Evolutionary conservation across 2,329 filamentous ascomycete species (phyloP), one percentile per base, ranked within the genome.

Genomic region (Colletotrichum gloeosporioides): DNA sequence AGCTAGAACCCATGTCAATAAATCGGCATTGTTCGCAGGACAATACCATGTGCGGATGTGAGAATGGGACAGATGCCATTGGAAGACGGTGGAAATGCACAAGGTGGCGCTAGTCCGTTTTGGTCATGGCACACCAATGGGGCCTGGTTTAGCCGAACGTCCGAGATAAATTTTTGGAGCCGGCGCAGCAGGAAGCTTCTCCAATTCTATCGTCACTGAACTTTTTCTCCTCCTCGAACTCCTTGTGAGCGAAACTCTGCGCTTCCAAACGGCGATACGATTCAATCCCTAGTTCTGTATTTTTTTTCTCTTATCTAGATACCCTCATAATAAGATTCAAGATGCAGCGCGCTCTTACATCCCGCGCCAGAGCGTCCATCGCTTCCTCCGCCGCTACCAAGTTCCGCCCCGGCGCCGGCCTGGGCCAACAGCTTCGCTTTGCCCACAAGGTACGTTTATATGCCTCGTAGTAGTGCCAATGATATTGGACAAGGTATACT

Each of bases 261-360:
- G 78, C 77, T 79, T 80, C 79, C 82, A 80, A 80, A 44, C 63
- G 75, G 71, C 68, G 80, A 78, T 83, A 81, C 78, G 81, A 39
- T 80, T 78, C 78, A 77, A 73, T 77, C 80, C 81, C 81, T 81
- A 78, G 78, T 78, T 77, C 78, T 74, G 65, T 76, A 57, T 76
- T 82, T 81, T 80, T 79, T 81, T 82, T 78, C 80, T 81, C 79
- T 69, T 78, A 80, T 79, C 77, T 78, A 80, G 79, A 80, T 73
- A 82, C 79, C 77, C 79, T 73, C 80, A 80, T 83, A 79, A 83
- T 79, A 71, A 76, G 74, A 73, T 72, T 16, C 79, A 95, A 87
- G 85, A 99, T 99, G 97, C 97, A 99, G 92, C 95, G 97, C 88
- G 96, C 96, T 88, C 92, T 99, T 85, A 92, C 95, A 85, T 95